A percentile compares a stretch with the other conserved stretches of the same genome.
phyloP scores from a whole-genome alignment of 2,329 filamentous ascomycete species.

The Xylariaceae sp. region DNA sequence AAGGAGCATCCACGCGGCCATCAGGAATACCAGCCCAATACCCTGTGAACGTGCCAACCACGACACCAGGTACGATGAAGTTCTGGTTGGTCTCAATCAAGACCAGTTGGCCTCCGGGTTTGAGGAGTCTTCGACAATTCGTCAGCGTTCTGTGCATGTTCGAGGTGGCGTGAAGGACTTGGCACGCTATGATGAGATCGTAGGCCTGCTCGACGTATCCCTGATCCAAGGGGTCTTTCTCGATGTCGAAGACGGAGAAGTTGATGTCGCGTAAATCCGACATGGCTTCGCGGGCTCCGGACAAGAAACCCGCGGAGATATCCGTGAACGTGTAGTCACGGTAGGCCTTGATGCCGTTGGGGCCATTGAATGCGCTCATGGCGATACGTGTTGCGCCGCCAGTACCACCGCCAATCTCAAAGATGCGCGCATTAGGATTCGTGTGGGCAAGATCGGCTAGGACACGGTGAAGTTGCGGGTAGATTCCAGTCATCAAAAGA shows the following conservation, averaged over 20 bases:
- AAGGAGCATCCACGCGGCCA: slow-evolving; percentile 6
- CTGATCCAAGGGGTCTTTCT: slow-evolving; percentile 5
- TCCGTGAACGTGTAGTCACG: slow-evolving; percentile 18
- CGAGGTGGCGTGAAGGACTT: slow-evolving; percentile 16
- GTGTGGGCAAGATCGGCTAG: background rate
- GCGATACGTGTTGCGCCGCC: slow-evolving; percentile 2
- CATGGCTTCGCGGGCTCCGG: slow-evolving; percentile 5
- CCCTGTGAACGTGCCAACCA: slow-evolving; percentile 11
- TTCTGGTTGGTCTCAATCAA: slow-evolving; percentile 23
- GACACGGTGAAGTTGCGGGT: slow-evolving; percentile 2
- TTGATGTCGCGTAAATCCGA: slow-evolving; percentile 10
- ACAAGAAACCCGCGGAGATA: slow-evolving; percentile 12
- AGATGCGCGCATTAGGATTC: background rate
- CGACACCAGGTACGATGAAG: slow-evolving; percentile 3
- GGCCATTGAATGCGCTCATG: background rate
- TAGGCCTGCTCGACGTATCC: slow-evolving; percentile 6
- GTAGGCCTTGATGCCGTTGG: slow-evolving; percentile 14
- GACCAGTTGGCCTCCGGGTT: slow-evolving; percentile 27
- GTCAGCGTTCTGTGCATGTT: slow-evolving; percentile 24
- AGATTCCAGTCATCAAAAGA: background rate
- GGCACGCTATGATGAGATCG: slow-evolving; percentile 17
- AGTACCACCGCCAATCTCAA: slow-evolving; percentile 9
- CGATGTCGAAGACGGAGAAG: slow-evolving; percentile 15
- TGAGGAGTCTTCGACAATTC: slow-evolving; percentile 27
- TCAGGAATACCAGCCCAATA: slow-evolving; percentile 14